A percentile compares a stretch with the other conserved stretches of the same genome.
phyloP scores from a whole-genome alignment of 805 yeast genomes.

The Nakazawaea ambrosiae region DNA sequence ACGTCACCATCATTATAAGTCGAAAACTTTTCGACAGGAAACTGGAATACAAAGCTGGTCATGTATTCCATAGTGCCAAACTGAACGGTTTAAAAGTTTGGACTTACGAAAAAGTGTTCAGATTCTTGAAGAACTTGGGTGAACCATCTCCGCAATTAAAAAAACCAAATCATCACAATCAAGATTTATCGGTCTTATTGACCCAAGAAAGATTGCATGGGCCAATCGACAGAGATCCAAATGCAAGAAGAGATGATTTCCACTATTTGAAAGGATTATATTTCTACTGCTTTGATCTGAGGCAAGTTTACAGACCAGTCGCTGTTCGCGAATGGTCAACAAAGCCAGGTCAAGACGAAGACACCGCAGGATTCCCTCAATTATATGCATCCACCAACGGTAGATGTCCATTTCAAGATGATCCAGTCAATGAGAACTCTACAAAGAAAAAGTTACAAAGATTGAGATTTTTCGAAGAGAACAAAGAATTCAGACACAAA shows the following conservation, averaged over 20 bases:
- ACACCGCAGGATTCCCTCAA: constrained; percentile 42
- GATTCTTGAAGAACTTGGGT: constrained; percentile 67
- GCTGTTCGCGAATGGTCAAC: constrained; percentile 72
- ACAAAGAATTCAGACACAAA: constrained; percentile 24
- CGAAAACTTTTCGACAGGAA: constrained; percentile 41
- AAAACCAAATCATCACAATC: constrained; percentile 12
- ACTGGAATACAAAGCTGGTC: constrained; percentile 40
- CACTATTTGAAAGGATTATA: constrained; percentile 73
- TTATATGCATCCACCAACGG: constrained; percentile 62
- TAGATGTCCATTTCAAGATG: constrained; percentile 73
- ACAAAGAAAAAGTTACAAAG: constrained; percentile 21
- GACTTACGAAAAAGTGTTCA: constrained; percentile 77
- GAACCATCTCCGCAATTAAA: constrained; percentile 19
- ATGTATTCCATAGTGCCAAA: constrained; percentile 60
- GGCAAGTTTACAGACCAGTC: constrained; percentile 73
- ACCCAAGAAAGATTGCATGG: constrained; percentile 83
- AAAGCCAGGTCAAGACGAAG: constrained; percentile 30
- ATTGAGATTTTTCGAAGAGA: constrained; percentile 22
- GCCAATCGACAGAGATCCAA: constrained; percentile 83
- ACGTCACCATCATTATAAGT: constrained; percentile 74
- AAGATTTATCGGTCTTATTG: constrained; percentile 53
- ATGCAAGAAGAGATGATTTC: constrained; percentile 77
- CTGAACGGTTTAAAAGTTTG: constrained; percentile 70
- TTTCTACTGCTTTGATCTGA: constrained; percentile 72
- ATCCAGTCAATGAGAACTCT: constrained; percentile 18